These are phyloP conservation scores for Silene conica DNA, from an alignment of 148 eudicot genomes.

Conservation along the genomic window DNA sequence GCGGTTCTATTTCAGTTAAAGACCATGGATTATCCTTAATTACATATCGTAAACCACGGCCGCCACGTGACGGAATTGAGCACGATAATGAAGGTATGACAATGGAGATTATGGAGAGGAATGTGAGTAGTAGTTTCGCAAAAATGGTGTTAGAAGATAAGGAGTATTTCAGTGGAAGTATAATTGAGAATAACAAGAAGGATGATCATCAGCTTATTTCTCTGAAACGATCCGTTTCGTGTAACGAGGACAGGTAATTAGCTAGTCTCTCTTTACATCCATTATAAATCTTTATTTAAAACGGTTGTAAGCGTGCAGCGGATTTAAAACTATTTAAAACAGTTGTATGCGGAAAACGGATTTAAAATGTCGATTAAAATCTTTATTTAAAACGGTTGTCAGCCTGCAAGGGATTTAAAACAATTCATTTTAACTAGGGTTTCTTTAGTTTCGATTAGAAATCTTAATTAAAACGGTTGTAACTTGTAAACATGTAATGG, in stretches of 20 bases:
- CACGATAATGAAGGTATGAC: conserved; percentile 11
- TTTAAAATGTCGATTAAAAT: too few relatives aligned
- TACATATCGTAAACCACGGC: conserved; percentile 40
- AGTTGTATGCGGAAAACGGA: too few relatives aligned
- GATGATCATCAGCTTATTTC: conserved; percentile 10
- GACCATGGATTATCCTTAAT: conserved; percentile 60
- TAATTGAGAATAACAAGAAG: conserved; percentile 29
- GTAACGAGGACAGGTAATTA: conserved; percentile 35
- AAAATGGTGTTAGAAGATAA: conserved; percentile 49
- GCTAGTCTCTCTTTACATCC: neutral
- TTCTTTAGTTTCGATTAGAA: too few relatives aligned
- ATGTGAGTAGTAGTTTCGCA: conserved; percentile 29
- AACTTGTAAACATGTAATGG: too few relatives aligned
- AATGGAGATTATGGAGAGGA: conserved; percentile 27
- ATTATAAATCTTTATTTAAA: too few relatives aligned
- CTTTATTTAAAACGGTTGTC: too few relatives aligned
- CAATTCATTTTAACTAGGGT: too few relatives aligned
- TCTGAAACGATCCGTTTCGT: conserved; percentile 33
- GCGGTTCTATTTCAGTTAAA: conserved; percentile 66
- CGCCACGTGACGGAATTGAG: conserved; percentile 53
- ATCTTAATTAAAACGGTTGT: too few relatives aligned
- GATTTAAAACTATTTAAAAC: too few relatives aligned
- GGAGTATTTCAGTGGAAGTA: conserved; percentile 41
- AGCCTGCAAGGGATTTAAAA: too few relatives aligned
- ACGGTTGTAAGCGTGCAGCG: too few relatives aligned